Base-by-base conservation (phyloP, 2,329 filamentous ascomycete species). In the Keithomyces neogunnii region DNA sequence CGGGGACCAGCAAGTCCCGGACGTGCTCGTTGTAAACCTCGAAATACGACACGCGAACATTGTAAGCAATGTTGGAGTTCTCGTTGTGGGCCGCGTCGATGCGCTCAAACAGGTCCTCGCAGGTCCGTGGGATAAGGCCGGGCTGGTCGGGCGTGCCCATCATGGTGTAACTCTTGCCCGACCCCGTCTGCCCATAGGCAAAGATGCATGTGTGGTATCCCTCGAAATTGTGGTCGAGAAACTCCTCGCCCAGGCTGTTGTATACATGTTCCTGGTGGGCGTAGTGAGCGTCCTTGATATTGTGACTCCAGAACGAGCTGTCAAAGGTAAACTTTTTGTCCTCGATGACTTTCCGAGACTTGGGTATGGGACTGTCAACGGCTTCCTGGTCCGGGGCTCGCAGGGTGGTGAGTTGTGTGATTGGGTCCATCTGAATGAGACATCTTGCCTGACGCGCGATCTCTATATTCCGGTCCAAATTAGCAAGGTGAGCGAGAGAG, bases 21-120 rank as follows among this genome's bases (percentile, higher is more conserved):
- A 99, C 93, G 69, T 97, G 93, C 72, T 99, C 93, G 70, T 99
- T 99, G 79, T 99, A 99, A 55, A 99, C 93, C 67, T 99, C 93
- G 63, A 99, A 97, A 73, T 99, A 99, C 3, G 91, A 96, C 31
- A 97, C 93, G 56, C 93, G 87, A 57, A 99, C 93, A 62, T 92
- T 93, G 76, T 96, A 99, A 59, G 89, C 95, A 66, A 96, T 89
- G 69, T 93, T 95, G 50, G 90, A 87, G 45, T 87, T 87, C 62
- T 95, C 86, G 58, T 88, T 84, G 50, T 81, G 77, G 31, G 81
- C 78, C 43, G 83, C 81, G 57, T 92, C 86, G 65, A 99, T 96
- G 51, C 93, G 83, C 72, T 96, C 84, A 66, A 99, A 99, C 48
- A 99, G 78, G 69, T 96, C 93, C 68, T 96, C 86, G 69, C 93